phyloP scores from a whole-genome alignment of 345 rosid genomes.

The Sapria himalayana region DNA sequence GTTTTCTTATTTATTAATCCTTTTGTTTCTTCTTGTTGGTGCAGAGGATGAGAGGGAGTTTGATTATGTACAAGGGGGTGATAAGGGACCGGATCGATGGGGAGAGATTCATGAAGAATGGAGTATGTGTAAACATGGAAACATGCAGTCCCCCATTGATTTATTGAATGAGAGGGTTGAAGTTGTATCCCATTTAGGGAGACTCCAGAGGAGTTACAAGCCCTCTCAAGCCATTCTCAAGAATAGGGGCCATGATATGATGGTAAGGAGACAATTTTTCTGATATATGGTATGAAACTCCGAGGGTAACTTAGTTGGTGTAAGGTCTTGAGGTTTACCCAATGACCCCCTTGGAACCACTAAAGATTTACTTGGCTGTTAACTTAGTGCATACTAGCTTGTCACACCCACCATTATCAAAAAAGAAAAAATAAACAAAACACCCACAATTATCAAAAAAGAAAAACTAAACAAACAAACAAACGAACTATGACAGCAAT shows the following conservation, averaged over 20 bases:
- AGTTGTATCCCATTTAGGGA: conserved; percentile 25
- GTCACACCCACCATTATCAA: no score
- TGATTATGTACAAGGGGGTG: conserved; percentile 14
- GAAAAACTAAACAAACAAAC: not conserved
- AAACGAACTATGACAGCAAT: no score
- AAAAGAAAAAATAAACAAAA: no score
- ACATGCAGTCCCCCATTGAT: conserved; percentile 79
- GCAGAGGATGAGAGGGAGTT: conserved; percentile 59
- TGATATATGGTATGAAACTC: no score
- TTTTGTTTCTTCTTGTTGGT: not conserved
- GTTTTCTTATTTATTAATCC: not conserved
- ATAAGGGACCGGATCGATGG: conserved; percentile 45
- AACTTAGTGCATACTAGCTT: no score
- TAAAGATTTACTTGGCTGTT: no score
- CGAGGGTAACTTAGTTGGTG: no score
- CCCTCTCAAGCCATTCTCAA: conserved; percentile 33
- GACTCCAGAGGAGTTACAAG: conserved; percentile 28
- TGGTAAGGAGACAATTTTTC: conserved; percentile 19
- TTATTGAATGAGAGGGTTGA: conserved; percentile 29
- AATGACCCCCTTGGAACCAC: no score
- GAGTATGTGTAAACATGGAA: conserved; percentile 37
- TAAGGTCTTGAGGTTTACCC: no score
- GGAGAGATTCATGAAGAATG: conserved; percentile 47
- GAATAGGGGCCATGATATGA: conserved; percentile 80
- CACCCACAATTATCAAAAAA: not conserved